Evolutionary conservation across 306 rosid species (phyloP), one percentile per base, ranked within the genome.

Genomic region (Canavalia gladiata): DNA sequence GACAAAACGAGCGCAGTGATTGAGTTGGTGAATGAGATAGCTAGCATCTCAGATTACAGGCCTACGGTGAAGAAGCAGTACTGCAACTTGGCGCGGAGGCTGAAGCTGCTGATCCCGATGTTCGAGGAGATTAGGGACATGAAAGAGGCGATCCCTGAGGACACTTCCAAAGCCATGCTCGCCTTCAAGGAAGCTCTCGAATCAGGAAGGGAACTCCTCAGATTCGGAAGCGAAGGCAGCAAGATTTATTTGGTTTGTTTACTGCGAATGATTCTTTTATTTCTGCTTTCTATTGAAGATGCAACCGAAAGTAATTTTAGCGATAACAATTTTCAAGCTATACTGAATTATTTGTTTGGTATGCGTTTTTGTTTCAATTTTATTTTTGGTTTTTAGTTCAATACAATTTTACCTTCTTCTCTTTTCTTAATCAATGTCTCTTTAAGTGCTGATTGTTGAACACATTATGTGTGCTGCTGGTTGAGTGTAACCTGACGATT

Each of bases 71-170:
- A 96, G 94, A 96, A 90, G 79, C 97, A 93, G 80, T 96, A 89
- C 73, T 92, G 97, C 39, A 96, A 96, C 90, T 75, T 96, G 80
- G 91, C 97, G 1, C 81, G 99, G 80, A 85, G 99, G 86, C 33
- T 96, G 87, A 96, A 96, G 88, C 93, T 96, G 7, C 74, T 96
- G 78, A 92, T 82, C 4, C 99, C 99, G 64, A 85, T 96, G 94
- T 93, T 96, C 57, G 97, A 96, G 79, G 99, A 93, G 88, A 92
- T 95, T 83, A 81, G 94, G 75, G 98, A 96, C 68, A 79, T 82
- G 82, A 88, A 87, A 49, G 86, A 85, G 28, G 85, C 46, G 11
- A 43, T 92, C 2, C 83, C 97, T 6, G 72, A 74, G 34, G 80
- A 87, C 7, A 86, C 91, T 57, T 43, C 81, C 7, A 86, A 89